Percentiles rank a stretch among this genome's conserved stretches.
phyloP scores from a whole-genome alignment of 148 eudicot genomes.

The Chenopodium album region DNA sequence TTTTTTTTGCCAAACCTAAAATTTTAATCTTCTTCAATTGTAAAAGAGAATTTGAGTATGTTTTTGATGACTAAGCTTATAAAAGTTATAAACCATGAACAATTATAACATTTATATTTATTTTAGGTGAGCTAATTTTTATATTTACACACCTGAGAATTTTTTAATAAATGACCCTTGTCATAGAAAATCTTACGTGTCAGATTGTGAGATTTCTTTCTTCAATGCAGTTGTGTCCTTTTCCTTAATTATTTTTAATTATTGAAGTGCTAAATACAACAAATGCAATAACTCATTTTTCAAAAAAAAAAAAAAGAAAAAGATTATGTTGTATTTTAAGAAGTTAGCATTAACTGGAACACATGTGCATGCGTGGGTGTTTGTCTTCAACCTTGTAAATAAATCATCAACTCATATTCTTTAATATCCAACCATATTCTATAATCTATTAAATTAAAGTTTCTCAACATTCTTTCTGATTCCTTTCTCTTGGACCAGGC shows the following conservation, averaged over 20 bases:
- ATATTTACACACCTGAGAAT: not conserved
- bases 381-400: not conserved
- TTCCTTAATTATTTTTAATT: not conserved
- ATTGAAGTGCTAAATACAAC: not conserved
- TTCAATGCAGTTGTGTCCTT: conserved; percentile 1
- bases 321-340: not conserved
- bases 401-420: not conserved
- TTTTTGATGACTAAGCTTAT: conserved; percentile 27
- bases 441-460: conserved; percentile 26
- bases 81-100: not conserved
- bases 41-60: conserved; percentile 1
- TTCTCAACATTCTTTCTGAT: conserved; percentile 33
- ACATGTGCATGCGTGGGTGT: conserved; percentile 31
- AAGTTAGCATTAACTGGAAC: conserved; percentile 21
- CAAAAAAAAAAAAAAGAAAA: not conserved
- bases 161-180: conserved; percentile 4
- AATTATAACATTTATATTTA: not conserved
- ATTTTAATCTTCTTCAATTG: not conserved
- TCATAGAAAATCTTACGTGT: conserved; percentile 14
- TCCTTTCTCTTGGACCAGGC: conserved; percentile 19
- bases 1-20: not conserved
- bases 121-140: conserved; percentile 43
- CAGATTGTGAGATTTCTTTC: not conserved
- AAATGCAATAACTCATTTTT: conserved; percentile 2
- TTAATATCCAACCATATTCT: conserved; percentile 19